These are phyloP conservation scores for Calendula officinalis DNA, from an alignment of 129 eudicot species.

Conservation along the genomic window DNA sequence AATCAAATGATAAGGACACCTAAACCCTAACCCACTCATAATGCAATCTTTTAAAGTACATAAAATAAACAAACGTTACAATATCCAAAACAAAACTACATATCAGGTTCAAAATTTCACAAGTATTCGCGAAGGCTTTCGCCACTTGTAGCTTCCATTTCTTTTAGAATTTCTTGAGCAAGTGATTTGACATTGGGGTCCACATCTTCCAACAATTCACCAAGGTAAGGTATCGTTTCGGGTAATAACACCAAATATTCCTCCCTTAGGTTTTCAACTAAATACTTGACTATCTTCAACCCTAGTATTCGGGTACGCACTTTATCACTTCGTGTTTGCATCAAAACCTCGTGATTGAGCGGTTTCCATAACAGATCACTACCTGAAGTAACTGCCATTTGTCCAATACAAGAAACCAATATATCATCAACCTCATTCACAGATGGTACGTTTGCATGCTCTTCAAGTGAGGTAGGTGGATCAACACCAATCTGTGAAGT, in stretches of 20 bases:
- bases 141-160: slow-evolving; percentile 74
- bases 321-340: slow-evolving; percentile 87
- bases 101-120: not conserved
- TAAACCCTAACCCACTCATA: too few species aligned
- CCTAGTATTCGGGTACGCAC: slow-evolving; percentile 71
- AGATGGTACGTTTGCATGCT: slow-evolving; percentile 52
- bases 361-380: slow-evolving; percentile 88
- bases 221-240: slow-evolving; percentile 85
- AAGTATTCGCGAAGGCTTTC: slow-evolving; percentile 65
- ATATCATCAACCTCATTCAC: slow-evolving; percentile 70
- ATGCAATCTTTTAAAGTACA: too few species aligned
- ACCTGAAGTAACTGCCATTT: slow-evolving; percentile 92
- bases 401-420: slow-evolving; percentile 79
- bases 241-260: slow-evolving; percentile 68
- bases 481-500: slow-evolving; percentile 62
- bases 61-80: too few species aligned
- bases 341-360: slow-evolving; percentile 81
- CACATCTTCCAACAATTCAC: slow-evolving; percentile 80
- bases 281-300: slow-evolving; percentile 60
- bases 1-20: too few species aligned
- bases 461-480: slow-evolving; percentile 65
- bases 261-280: slow-evolving; percentile 78
- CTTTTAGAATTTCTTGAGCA: slow-evolving; percentile 85
- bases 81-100: too few species aligned
- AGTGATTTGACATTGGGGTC: slow-evolving; percentile 74